Conservation (phyloP, 2,329 filamentous ascomycete genomes). For the Alternaria sp. region DNA sequence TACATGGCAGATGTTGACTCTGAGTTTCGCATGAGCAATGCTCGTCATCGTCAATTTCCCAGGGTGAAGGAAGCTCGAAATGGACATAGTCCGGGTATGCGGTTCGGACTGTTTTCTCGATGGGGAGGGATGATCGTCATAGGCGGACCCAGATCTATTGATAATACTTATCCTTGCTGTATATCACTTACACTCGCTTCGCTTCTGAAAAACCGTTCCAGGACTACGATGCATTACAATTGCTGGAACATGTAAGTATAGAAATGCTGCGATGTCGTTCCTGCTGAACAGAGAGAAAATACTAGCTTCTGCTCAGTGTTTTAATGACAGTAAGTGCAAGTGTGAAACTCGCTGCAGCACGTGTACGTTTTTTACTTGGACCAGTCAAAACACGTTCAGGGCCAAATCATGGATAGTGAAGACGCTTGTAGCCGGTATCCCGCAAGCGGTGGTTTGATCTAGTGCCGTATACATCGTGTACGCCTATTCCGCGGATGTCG, state of each 20-base stretch:
- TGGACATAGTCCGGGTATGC: background rate
- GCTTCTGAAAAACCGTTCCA: background rate
- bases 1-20: background rate
- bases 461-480: background rate
- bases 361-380: background rate
- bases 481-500: background rate
- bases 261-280: background rate
- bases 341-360: background rate
- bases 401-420: background rate
- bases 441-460: background rate
- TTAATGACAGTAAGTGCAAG: background rate
- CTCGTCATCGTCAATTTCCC: constrained; percentile 15
- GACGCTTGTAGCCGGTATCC: constrained; percentile 6
- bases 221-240: background rate
- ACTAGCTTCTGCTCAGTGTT: background rate
- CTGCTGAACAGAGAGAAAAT: background rate
- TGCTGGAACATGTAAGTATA: background rate
- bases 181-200: constrained; percentile 7
- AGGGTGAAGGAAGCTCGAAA: background rate
- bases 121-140: background rate
- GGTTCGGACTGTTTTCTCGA: constrained; percentile 8
- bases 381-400: background rate
- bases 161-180: constrained; percentile 11
- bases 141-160: constrained; percentile 8
- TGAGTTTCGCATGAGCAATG: background rate